phyloP scores from a whole-genome alignment of 495 filamentous ascomycete species.

The Xylaria telfairii region DNA sequence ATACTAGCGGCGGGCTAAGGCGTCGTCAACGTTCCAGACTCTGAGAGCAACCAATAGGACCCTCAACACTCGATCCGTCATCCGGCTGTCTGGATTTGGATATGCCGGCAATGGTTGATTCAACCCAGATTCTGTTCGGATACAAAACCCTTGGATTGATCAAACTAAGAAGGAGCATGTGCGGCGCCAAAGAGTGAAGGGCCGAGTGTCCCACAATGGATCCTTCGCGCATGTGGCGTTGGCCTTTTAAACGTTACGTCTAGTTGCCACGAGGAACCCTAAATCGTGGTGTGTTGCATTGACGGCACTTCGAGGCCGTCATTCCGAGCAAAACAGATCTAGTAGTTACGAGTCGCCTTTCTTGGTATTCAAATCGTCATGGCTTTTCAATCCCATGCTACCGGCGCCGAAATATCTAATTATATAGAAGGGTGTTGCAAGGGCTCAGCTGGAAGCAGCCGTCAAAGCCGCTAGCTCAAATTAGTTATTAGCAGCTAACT shows the following conservation, averaged over 20 bases:
- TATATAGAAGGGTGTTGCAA: too few relatives aligned
- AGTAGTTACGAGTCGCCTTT: neutral
- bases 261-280: neutral
- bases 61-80: neutral
- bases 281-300: slow-evolving; percentile 3
- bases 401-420: too few relatives aligned
- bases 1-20: neutral
- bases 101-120: neutral
- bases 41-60: neutral
- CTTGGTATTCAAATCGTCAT: neutral
- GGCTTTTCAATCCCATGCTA: neutral
- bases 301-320: neutral
- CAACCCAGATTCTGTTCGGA: neutral
- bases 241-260: neutral
- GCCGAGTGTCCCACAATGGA: neutral
- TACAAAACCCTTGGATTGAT: neutral
- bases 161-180: slow-evolving; percentile 3
- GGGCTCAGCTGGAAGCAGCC: too few relatives aligned
- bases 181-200: neutral
- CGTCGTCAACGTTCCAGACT: neutral
- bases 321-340: neutral
- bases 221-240: neutral
- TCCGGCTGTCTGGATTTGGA: neutral
- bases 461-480: too few relatives aligned
- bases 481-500: too few relatives aligned